phyloP scores from a whole-genome alignment of 75 land plant genomes.

The Selaginella tamariscina region DNA sequence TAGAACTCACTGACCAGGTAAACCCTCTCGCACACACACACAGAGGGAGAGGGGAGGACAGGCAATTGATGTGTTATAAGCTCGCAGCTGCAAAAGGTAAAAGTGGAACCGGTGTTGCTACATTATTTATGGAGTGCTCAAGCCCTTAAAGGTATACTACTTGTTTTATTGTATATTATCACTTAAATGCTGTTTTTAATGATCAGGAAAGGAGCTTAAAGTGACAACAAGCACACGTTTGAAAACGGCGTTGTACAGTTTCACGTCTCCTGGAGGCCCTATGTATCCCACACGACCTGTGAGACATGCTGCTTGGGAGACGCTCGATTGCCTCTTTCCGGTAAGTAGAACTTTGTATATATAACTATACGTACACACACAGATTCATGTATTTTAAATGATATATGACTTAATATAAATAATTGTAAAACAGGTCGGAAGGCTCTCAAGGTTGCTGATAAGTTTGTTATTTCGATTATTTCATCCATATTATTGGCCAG shows the following conservation, averaged over 20 bases:
- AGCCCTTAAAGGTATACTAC: constrained; percentile 54
- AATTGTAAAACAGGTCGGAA: constrained; percentile 97
- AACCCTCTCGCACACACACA: neutral
- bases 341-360: too few species aligned
- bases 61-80: neutral
- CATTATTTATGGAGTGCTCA: constrained; percentile 62
- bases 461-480: constrained; percentile 76
- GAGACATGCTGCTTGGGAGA: constrained; percentile 89
- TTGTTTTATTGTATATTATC: neutral
- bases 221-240: constrained; percentile 83
- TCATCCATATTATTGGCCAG: constrained; percentile 97
- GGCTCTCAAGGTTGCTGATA: constrained; percentile 69
- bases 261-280: constrained; percentile 98
- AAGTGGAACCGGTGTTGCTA: constrained; percentile 89
- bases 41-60: neutral
- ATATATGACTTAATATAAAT: too few species aligned
- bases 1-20: constrained; percentile 91
- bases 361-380: too few species aligned
- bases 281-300: constrained; percentile 98
- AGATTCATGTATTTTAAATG: neutral
- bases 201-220: constrained; percentile 58
- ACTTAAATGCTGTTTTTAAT: neutral
- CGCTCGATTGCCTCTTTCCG: constrained; percentile 81
- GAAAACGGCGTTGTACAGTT: constrained; percentile 84
- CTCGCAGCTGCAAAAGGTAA: constrained; percentile 77